Conservation (phyloP, 2,329 filamentous ascomycete species). For the Hypocreales sp. region DNA sequence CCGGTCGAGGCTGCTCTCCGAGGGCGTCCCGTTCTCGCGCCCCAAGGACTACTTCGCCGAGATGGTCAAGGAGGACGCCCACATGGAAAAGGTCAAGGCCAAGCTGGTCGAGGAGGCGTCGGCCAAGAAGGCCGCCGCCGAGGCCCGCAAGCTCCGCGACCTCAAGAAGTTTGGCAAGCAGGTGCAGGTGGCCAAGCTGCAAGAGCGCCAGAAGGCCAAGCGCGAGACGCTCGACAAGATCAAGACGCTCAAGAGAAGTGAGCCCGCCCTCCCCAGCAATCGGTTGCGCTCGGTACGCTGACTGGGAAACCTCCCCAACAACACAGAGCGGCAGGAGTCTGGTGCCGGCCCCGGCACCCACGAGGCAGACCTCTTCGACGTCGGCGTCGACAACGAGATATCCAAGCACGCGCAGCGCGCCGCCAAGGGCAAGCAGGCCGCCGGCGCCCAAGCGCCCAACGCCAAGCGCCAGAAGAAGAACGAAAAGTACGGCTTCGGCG, state of each 20-base stretch:
- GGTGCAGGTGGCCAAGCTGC: constrained; percentile 88
- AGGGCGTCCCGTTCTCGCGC: constrained; percentile 72
- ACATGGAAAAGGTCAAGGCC: constrained; percentile 93
- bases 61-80: constrained; percentile 97
- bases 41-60: constrained; percentile 95
- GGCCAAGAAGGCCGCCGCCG: constrained; percentile 77
- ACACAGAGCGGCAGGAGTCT: constrained; percentile 69
- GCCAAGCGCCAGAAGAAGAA: constrained; percentile 86
- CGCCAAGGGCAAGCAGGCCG: constrained; percentile 17
- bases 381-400: constrained; percentile 61
- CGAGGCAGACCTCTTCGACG: constrained; percentile 82
- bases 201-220: constrained; percentile 88
- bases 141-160: constrained; percentile 83
- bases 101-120: constrained; percentile 88
- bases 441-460: constrained; percentile 24
- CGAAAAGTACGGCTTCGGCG: constrained; percentile 86
- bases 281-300: too few species aligned
- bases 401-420: constrained; percentile 20
- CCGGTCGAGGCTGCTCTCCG: constrained; percentile 60
- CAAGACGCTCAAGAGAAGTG: constrained; percentile 87
- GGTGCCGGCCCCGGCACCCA: constrained; percentile 46
- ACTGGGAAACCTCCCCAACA: constrained; percentile 1
- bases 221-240: constrained; percentile 91
- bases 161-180: constrained; percentile 99
- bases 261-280: constrained; percentile 24